Base-by-base conservation (phyloP, 1,284 basidiomycete genomes). In the Pseudozyma hubeiensis region DNA sequence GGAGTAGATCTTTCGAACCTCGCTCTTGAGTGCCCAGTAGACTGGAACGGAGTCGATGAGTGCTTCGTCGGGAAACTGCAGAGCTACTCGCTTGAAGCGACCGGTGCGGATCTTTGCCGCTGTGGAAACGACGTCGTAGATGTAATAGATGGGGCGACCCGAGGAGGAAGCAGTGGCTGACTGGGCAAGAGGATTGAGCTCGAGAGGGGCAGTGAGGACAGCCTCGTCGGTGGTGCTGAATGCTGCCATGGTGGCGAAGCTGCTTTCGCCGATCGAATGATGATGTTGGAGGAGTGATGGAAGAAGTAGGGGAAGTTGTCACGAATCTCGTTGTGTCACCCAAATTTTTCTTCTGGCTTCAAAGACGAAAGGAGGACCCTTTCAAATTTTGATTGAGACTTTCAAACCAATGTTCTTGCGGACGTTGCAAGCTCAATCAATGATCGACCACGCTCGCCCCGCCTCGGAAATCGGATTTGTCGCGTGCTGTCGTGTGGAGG, bases 41-140 rank as follows among this genome's bases (percentile, higher is more conserved):
- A 98, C 90, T 0, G 91, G 90, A 2, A 97, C 93, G 0, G 94
- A 93, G 69, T 93, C 91, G 19, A 90, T 89, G 6, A 99, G 86
- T 9, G 97, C 89, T 84, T 97, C 93, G 83, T 99, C 96, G 0
- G 97, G 95, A 77, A 99, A 98, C 84, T 99, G 96, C 10, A 99
- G 88, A 0, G 93, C 94, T 7, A 84, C 68, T 17, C 79, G 52
- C 14, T 59, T 51, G 43, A 81, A 78, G 3, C 61, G 55, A 7
- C 64, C 54, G 7, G 39, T 34, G 37, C 55, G 44, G 37, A 75
- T 71, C 46, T 64, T 64, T 31, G 53, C 49, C 14, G 79, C 77
- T 3, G 79, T 82, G 19, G 54, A 51, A 16, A 55, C 41, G 16
- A 83, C 54, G 45, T 82, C 80, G 63, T 83, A 83, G 53, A 82